These are phyloP conservation scores for Suzukiozyma palmioleophila DNA, from an alignment of 1,139 yeast genomes.

Conservation along the genomic window DNA sequence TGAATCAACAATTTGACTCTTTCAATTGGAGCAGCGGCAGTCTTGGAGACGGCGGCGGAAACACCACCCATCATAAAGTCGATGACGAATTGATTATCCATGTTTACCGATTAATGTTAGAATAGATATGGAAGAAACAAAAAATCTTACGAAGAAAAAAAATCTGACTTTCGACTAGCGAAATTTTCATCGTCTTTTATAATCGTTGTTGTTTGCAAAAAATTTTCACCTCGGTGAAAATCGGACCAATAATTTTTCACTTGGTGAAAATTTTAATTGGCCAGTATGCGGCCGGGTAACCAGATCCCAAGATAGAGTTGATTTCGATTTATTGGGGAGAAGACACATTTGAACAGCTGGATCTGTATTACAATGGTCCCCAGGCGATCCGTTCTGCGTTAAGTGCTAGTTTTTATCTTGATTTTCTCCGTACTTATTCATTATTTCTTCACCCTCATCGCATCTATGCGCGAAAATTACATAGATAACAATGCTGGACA, in stretches of 20 bases:
- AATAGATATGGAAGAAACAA: constrained; percentile 6
- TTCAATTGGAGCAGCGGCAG: constrained; percentile 54
- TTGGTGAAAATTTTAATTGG: constrained; percentile 3
- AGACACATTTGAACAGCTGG: too few species aligned
- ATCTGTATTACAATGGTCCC: too few species aligned
- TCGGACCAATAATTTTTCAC: constrained; percentile 1
- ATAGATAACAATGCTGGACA: too few species aligned
- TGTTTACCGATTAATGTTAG: constrained; percentile 12
- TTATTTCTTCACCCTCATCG: too few species aligned
- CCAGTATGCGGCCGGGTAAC: constrained; percentile 3
- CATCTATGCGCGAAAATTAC: too few species aligned
- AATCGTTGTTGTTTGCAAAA: neutral
- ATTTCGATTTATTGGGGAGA: too few species aligned
- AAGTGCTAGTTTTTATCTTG: too few species aligned
- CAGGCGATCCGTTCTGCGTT: too few species aligned
- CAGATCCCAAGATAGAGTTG: too few species aligned
- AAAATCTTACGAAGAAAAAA: constrained; percentile 4
- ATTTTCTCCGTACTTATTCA: too few species aligned
- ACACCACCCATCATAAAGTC: constrained; percentile 55
- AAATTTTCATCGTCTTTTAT: constrained; percentile 5
- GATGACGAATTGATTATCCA: constrained; percentile 28
- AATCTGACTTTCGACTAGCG: constrained; percentile 7
- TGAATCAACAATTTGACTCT: constrained; percentile 52
- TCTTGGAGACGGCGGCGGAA: constrained; percentile 54
- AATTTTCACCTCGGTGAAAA: constrained; percentile 3